Evolutionary conservation across 2,329 filamentous ascomycete genomes (phyloP).

Genomic region (Fusarium xylarioides): DNA sequence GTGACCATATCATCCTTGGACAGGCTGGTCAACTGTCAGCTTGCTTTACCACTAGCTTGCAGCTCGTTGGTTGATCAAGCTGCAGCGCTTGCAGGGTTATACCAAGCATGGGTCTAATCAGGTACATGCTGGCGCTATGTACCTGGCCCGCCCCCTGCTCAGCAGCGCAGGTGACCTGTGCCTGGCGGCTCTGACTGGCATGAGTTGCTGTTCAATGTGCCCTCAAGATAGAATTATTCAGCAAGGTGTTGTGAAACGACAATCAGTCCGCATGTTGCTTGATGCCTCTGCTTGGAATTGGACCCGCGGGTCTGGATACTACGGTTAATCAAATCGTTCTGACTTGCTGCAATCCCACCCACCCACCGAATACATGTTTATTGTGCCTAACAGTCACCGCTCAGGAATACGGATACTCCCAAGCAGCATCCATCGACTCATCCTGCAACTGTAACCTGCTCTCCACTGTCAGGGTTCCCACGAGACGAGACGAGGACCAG

Average conservation of each 20-base stretch:
- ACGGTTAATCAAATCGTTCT: conserved; percentile 1
- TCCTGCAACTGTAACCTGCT: conserved; percentile 16
- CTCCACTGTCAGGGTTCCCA: conserved; percentile 6
- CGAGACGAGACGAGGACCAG: conserved; percentile 4
- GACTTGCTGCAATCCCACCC: conserved; percentile 19
- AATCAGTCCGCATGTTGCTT: conserved; percentile 13
- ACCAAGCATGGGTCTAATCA: conserved; percentile 40
- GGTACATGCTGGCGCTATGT: conserved; percentile 45
- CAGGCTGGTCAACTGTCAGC: conserved; percentile 22
- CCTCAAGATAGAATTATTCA: conserved; percentile 27
- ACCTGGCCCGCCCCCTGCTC: conserved; percentile 48
- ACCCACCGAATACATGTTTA: conserved; percentile 3
- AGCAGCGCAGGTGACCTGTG: conserved; percentile 50
- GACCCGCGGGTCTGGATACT: conserved; percentile 27
- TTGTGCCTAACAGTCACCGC: conserved; percentile 24
- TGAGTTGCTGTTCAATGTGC: conserved; percentile 19
- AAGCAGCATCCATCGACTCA: conserved; percentile 18
- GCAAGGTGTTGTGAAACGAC: conserved; percentile 21
- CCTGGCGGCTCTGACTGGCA: conserved; percentile 46
- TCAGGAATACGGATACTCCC: conserved; percentile 26
- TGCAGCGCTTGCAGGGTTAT: conserved; percentile 37
- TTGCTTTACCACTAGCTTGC: conserved; percentile 23
- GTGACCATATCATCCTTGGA: background rate
- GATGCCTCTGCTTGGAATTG: conserved; percentile 10
- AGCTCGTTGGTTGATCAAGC: conserved; percentile 31